Conservation (phyloP, 2,329 filamentous ascomycete genomes). For the Aspergillus viridinutans region DNA sequence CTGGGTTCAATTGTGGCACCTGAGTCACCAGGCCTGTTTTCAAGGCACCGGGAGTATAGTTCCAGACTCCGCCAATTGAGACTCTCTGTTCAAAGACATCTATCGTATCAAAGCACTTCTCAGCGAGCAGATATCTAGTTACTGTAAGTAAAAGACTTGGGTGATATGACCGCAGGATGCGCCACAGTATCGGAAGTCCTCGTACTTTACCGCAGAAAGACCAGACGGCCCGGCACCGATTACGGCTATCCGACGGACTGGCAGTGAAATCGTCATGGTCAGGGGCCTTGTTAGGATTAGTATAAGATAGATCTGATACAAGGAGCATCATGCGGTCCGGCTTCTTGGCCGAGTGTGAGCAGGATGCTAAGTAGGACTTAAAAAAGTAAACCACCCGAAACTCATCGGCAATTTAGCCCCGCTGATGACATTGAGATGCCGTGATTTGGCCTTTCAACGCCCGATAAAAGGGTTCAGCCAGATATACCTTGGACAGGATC, state of each 20-base stretch:
- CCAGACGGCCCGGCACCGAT: conserved; percentile 81
- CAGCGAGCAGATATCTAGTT: conserved; percentile 64
- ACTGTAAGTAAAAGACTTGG: conserved; percentile 16
- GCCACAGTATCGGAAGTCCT: not conserved
- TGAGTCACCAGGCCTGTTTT: conserved; percentile 38
- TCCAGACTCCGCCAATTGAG: conserved; percentile 79
- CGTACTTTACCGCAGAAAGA: conserved; percentile 67
- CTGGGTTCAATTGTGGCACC: conserved; percentile 65
- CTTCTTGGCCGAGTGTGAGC: too few species aligned
- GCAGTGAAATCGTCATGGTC: conserved; percentile 16
- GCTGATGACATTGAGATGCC: not conserved
- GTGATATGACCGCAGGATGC: not conserved
- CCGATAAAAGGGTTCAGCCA: not conserved
- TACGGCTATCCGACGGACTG: conserved; percentile 57
- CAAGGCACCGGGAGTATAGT: conserved; percentile 58
- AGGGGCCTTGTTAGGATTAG: not conserved
- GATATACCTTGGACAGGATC: not conserved
- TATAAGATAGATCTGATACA: not conserved
- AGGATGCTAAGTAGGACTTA: not conserved
- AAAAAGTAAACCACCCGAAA: not conserved
- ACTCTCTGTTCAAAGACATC: conserved; percentile 77
- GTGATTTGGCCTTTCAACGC: not conserved
- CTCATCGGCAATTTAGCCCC: not conserved
- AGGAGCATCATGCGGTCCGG: not conserved
- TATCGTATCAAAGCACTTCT: conserved; percentile 65